Evolutionary conservation across 176 grass and related monocot genomes (phyloP), one percentile per base, ranked within the genome.

Genomic region (Eragrostis curvula): DNA sequence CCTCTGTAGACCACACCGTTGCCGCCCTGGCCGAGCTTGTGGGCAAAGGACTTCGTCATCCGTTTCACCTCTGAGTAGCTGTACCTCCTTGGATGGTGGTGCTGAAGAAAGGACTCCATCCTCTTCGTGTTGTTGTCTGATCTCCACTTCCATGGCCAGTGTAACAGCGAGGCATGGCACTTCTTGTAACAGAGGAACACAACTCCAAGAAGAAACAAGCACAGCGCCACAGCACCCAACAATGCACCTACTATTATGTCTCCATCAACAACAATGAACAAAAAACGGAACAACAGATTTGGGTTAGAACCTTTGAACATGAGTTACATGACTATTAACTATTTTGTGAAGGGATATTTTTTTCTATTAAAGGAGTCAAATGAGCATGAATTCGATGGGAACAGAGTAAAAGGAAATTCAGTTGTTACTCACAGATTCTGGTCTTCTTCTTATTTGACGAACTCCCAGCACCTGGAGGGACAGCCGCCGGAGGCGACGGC

Each of bases 1-100:
- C 91, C 91, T 55, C 81, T 87, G 81, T 81, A 90, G 23, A 93
- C 88, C 43, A 29, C 51, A 32, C 87, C 91, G 12, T 88, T 74
- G 20, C 91, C 88, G 1, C 88, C 91, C 12, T 90, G 81, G 0
- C 88, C 91, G 24, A 93, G 68, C 50, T 75, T 90, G 15, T 90
- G 44, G 9, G 60, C 56, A 21, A 90, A 90, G 6, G 81, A 93
- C 50, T 59, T 85, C 79, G n/a, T n/a, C n/a, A n/a, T n/a, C n/a
- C n/a, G n/a, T n/a, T n/a, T n/a, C n/a, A n/a, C n/a, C n/a, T n/a
- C n/a, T n/a, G n/a, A n/a, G n/a, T n/a, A n/a, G n/a, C n/a, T n/a
- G n/a, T n/a, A n/a, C n/a, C n/a, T n/a, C 72, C 71, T 85, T 12
- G 77, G 87, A 30, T 63, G 44, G 0, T 78, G 74, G 60, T 30